phyloP scores from a whole-genome alignment of 495 filamentous ascomycete species.

The Aspergillus nanangensis region DNA sequence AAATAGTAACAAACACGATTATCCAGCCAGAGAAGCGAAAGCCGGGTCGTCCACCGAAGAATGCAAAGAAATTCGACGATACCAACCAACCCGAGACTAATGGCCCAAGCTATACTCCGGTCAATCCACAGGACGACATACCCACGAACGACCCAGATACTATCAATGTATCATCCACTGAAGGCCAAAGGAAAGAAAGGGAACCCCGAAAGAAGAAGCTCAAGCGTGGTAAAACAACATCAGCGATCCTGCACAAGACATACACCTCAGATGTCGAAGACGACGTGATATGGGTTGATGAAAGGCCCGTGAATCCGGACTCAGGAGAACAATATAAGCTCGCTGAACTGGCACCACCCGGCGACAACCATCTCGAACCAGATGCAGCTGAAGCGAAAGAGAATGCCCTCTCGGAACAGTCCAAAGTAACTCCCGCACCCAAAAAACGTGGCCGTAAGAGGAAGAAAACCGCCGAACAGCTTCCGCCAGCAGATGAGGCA shows the following conservation, averaged over 20 bases:
- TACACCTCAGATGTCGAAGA: conserved; percentile 25
- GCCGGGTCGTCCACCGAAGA: conserved; percentile 20
- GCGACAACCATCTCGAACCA: no score
- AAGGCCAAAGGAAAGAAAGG: conserved; percentile 13
- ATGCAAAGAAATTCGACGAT: conserved; percentile 5
- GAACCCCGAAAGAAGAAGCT: conserved; percentile 34
- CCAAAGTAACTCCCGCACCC: conserved; percentile 12
- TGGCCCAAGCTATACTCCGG: neutral
- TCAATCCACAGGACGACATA: neutral
- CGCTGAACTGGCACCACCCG: no score
- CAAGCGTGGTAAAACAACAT: conserved; percentile 37
- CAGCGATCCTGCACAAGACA: conserved; percentile 22
- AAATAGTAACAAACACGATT: neutral
- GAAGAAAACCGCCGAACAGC: conserved; percentile 29
- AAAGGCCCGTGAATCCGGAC: conserved; percentile 12
- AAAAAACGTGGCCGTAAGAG: conserved; percentile 46
- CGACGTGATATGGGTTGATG: conserved; percentile 37
- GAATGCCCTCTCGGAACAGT: neutral
- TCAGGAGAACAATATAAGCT: no score
- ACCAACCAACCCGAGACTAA: neutral
- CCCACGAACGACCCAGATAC: no score
- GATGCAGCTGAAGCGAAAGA: neutral
- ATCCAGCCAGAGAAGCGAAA: conserved; percentile 13
- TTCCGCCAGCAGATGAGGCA: neutral
- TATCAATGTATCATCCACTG: no score